Evolutionary conservation across 192 early-diverging fungal genomes (phyloP), one percentile per base, ranked within the genome.

Genomic region (Backusella morwellensis): DNA sequence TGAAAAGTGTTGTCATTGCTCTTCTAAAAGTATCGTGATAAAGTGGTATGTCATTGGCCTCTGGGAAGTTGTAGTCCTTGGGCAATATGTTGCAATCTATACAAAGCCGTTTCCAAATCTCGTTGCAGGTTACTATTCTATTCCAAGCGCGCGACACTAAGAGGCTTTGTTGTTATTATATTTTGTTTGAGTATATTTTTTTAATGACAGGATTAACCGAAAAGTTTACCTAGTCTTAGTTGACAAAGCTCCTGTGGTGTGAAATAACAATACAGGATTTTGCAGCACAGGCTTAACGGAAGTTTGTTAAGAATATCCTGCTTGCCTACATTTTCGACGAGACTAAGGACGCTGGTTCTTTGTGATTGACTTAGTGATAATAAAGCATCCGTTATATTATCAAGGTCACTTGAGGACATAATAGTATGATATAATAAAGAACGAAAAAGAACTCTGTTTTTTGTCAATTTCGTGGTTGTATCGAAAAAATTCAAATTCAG

Each of bases 71-170:
- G 17, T 41, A 42, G 17, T 21, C 41, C 29, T 1, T 34, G 14
- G 59, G 74, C 14, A 75, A 15, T 29, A 75, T 68, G n/a, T 66
- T 68, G n/a, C 67, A 75, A 19, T 35, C 35, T 17, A 75, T 29
- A 68, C 59, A 75, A 4, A 42, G 52, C 1, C n/a, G 21, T 34
- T 66, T 40, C 74, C 74, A 75, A 32, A 75, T 21, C 1, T 29
- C 35, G 34, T 75, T 66, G 26, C 67, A 34, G 14, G 42, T 75
- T 6, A 19, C 66, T 42, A 47, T 50, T 68, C 23, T 12, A 68
- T 75, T 75, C 74, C 74, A 75, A 1, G 9, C 12, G n/a, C 74
- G 35, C n/a, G 74, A 75, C 14, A 75, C 74, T 75, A 50, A 63
- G 2, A 29, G 21, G 12, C 56, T 63, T 40, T 63, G 56, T 63